Conservation (phyloP, 2,329 filamentous ascomycete genomes). For the Fusarium sambucinum region DNA sequence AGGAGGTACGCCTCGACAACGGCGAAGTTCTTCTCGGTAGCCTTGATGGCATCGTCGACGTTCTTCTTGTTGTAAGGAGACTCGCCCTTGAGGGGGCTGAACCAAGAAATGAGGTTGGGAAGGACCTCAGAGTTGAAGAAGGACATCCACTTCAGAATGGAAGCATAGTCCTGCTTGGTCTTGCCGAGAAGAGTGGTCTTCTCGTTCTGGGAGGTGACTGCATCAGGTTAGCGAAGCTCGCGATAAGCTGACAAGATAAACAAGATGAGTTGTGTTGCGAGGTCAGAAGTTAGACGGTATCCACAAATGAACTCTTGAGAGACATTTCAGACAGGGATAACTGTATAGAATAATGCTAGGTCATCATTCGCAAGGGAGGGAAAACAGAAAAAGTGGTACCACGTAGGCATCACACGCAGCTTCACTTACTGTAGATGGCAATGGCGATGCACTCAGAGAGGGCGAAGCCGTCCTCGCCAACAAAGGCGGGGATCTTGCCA, state of each 20-base stretch:
- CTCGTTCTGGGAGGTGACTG: constrained; percentile 99
- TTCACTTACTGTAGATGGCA: constrained; percentile 92
- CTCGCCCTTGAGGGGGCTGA: constrained; percentile 84
- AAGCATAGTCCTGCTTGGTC: constrained; percentile 99
- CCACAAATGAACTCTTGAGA: constrained; percentile 73
- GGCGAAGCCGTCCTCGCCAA: constrained; percentile 90
- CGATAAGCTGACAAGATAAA: constrained; percentile 48
- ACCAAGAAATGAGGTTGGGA: constrained; percentile 79
- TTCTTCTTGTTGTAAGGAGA: constrained; percentile 97
- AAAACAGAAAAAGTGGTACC: constrained; percentile 32
- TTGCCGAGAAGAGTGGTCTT: constrained; percentile 99
- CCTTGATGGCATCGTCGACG: constrained; percentile 83
- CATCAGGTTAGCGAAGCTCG: constrained; percentile 51
- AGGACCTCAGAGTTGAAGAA: constrained; percentile 93
- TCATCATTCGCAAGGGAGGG: constrained; percentile 69
- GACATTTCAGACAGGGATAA: constrained; percentile 98
- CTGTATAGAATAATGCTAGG: constrained; percentile 78
- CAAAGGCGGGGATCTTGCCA: constrained; percentile 92
- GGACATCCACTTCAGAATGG: constrained; percentile 98
- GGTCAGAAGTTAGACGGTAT: constrained; percentile 89
- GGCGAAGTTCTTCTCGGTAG: constrained; percentile 73
- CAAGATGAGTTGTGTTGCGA: constrained; percentile 43
- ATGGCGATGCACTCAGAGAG: constrained; percentile 94
- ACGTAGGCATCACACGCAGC: constrained; percentile 17
- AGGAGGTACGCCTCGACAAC: constrained; percentile 89